Base-by-base conservation (phyloP, 495 filamentous ascomycete genomes). In the Aspergillus panamensis region DNA sequence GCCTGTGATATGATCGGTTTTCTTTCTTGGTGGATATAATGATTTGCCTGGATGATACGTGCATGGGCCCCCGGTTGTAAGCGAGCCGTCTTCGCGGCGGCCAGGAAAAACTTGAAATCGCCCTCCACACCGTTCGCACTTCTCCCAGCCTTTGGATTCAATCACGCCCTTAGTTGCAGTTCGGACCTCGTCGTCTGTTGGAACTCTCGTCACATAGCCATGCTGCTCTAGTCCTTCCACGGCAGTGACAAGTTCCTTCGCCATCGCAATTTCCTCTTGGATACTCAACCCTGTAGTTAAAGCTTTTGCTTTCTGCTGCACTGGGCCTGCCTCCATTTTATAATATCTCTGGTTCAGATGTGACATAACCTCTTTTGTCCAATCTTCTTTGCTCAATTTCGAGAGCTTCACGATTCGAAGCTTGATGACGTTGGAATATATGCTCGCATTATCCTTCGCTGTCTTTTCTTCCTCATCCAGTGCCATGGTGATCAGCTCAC, bases 91-190 rank as follows among this genome's bases (percentile, higher is more conserved):
- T 53, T 82, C 82, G 48, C 90, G 81, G 33, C 94, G 87, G 14
- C 90, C 90, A 7, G 92, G 91, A 63, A 95, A 97, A 14, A 96
- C 90, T 69, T 96, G 91, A 65, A 99, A 97, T 29, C 92, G 84
- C 19, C 80, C 82, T 20, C 73, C 78, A 70, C 94, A 99, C 13
- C 94, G 87, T 65, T 96, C 93, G 65, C 94, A 99, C 14, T 80
- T 72, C 72, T 97, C 95, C 78, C 84, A 96, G 42, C 89, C 88
- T 39, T 83, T 78, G 10, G 86, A 81, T 7, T 83, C 78, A 40
- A 82, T 72, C 3, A 90, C 76, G 0, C 86, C 91, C 50, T 79
- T 79, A 30, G 73, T 78, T 8, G 92, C 89, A 30, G 78, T 65
- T 31, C 79, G 73, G 3, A 92, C 73, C 42, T 90, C 86, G 30